These are phyloP conservation scores for Alliaria petiolata DNA, from an alignment of 345 rosid genomes.

Conservation along the genomic window DNA sequence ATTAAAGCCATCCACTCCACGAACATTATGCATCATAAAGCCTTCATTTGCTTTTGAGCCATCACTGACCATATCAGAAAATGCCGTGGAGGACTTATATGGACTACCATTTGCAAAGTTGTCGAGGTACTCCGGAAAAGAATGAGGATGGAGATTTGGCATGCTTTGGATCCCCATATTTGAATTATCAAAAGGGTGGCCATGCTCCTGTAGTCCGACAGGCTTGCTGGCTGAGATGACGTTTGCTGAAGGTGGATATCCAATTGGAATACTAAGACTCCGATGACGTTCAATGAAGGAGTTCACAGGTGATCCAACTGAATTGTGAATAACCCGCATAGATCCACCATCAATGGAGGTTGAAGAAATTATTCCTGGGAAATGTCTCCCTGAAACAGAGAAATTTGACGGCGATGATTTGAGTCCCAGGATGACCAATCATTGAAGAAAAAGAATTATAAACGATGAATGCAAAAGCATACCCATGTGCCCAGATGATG, in stretches of 20 bases:
- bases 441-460: background rate
- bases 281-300: conserved; percentile 56
- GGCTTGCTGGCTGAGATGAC: conserved; percentile 53
- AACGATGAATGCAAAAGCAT: conserved; percentile 21
- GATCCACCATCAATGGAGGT: conserved; percentile 52
- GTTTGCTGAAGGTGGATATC: conserved; percentile 58
- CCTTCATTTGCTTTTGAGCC: conserved; percentile 50
- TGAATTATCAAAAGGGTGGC: conserved; percentile 45
- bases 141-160: conserved; percentile 65
- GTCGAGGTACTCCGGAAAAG: conserved; percentile 72
- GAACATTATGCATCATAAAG: conserved; percentile 44
- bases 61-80: conserved; percentile 43
- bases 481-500: conserved; percentile 48
- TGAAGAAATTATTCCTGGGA: conserved; percentile 46
- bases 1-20: conserved; percentile 49
- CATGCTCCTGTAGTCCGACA: conserved; percentile 50
- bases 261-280: conserved; percentile 64
- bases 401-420: conserved; percentile 16
- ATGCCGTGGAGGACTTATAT: conserved; percentile 42
- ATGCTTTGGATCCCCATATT: conserved; percentile 48
- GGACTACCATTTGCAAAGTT: conserved; percentile 50
- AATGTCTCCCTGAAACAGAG: conserved; percentile 37
- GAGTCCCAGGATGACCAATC: conserved; percentile 6
- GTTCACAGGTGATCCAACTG: conserved; percentile 44
- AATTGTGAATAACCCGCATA: conserved; percentile 43